A percentile compares a stretch with the other conserved stretches of the same genome.
These are phyloP conservation scores for Rhinocladiella mackenziei DNA, from an alignment of 2,329 filamentous ascomycete genomes.

Conservation along the genomic window DNA sequence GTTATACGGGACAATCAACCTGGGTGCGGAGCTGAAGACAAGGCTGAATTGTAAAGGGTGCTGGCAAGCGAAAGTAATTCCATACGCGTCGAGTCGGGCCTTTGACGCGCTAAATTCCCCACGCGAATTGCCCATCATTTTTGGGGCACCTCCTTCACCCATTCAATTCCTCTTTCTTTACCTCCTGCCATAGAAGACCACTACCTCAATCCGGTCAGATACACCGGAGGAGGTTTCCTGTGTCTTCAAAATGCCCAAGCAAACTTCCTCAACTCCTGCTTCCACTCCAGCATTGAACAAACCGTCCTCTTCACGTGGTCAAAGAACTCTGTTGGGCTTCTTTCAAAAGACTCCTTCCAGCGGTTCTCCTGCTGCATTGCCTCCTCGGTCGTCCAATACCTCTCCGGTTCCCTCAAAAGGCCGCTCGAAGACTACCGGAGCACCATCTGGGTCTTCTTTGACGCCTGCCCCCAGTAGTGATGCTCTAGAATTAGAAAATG, in stretches of 20 bases:
- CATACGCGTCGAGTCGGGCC: background rate
- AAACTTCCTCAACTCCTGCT: conserved; percentile 30
- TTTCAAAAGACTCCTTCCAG: conserved; percentile 57
- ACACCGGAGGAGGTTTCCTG: too few species aligned
- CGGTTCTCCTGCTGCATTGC: conserved; percentile 13
- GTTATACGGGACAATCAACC: background rate
- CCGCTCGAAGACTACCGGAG: conserved; percentile 45
- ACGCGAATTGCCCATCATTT: conserved; percentile 3
- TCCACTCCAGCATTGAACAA: conserved; percentile 40
- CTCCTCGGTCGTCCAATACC: conserved; percentile 2
- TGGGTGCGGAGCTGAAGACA: background rate
- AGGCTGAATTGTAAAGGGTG: conserved; percentile 4
- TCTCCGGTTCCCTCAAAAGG: conserved; percentile 37
- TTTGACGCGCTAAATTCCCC: conserved; percentile 10
- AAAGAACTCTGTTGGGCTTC: conserved; percentile 73
- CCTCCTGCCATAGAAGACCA: too few species aligned
- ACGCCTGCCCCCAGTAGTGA: conserved; percentile 83
- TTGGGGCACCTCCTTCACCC: background rate
- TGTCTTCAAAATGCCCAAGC: conserved; percentile 38
- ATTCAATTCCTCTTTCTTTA: background rate
- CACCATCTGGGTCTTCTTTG: conserved; percentile 44
- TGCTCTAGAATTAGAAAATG: conserved; percentile 63
- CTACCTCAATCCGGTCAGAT: background rate
- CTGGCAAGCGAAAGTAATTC: background rate
- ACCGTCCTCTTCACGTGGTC: conserved; percentile 50